phyloP scores from a whole-genome alignment of 1,139 yeast species.

The Suhomyces bokatorum region DNA sequence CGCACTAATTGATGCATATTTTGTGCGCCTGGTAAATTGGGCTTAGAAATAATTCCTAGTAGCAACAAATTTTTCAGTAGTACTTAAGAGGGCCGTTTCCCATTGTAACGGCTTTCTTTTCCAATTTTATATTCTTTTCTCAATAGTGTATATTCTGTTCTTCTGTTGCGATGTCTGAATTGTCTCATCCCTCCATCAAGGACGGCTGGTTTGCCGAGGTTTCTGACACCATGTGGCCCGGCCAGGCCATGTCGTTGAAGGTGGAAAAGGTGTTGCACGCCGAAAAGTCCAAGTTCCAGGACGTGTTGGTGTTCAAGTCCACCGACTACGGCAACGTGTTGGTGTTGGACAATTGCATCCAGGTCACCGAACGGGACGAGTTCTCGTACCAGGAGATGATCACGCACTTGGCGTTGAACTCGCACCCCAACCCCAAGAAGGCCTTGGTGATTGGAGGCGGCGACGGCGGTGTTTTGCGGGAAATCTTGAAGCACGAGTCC shows the following conservation, averaged over 20 bases:
- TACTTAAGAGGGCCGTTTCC: background rate
- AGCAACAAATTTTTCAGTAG: background rate
- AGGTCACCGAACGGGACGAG: constrained; percentile 93
- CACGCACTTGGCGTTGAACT: constrained; percentile 82
- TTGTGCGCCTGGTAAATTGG: background rate
- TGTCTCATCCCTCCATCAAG: constrained; percentile 66
- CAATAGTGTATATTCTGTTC: background rate
- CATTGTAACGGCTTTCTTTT: background rate
- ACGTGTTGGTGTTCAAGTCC: constrained; percentile 78
- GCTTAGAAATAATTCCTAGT: background rate
- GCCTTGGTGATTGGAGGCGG: constrained; percentile 96
- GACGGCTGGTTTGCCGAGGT: constrained; percentile 94
- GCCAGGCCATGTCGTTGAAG: constrained; percentile 85
- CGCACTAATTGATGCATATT: background rate
- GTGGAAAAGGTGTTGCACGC: constrained; percentile 81
- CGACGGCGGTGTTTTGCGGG: constrained; percentile 94
- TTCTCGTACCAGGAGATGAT: constrained; percentile 96
- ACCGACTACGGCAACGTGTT: constrained; percentile 88
- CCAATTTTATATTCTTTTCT: background rate
- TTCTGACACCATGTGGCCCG: constrained; percentile 91
- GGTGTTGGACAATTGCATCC: constrained; percentile 88
- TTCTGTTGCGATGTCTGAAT: constrained; percentile 29
- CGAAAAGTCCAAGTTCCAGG: constrained; percentile 81
- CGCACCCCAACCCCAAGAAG: constrained; percentile 87
- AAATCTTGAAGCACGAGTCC: constrained; percentile 79